phyloP scores from a whole-genome alignment of 345 rosid genomes.

The Streptanthus diversifolius region DNA sequence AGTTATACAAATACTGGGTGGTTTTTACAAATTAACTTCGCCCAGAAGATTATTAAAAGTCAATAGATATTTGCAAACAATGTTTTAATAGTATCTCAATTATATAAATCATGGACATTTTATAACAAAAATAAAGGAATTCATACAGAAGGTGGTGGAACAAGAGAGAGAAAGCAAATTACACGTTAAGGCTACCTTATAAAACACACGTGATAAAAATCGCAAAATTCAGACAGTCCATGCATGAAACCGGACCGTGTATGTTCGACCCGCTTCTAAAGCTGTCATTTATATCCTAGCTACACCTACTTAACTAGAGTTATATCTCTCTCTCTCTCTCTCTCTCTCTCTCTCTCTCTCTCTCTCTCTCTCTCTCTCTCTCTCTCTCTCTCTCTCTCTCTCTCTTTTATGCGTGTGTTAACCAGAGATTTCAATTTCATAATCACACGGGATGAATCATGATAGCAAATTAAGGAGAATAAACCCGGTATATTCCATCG shows the following conservation, averaged over 20 bases:
- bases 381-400: neutral
- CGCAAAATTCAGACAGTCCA: constrained; percentile 10
- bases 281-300: constrained; percentile 25
- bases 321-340: neutral
- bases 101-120: neutral
- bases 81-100: neutral
- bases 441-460: neutral
- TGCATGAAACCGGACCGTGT: constrained; percentile 29
- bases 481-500: constrained; percentile 7
- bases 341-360: neutral
- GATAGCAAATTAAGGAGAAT: neutral
- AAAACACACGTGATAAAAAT: constrained; percentile 23
- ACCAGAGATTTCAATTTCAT: neutral
- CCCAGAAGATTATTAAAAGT: neutral
- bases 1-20: neutral
- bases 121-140: neutral
- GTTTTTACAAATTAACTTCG: neutral
- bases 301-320: neutral
- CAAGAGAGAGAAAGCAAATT: neutral
- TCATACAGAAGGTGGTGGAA: neutral
- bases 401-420: neutral
- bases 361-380: neutral
- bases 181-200: neutral
- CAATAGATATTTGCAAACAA: neutral
- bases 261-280: constrained; percentile 30